Evolutionary conservation across 2,329 filamentous ascomycete genomes (phyloP), one percentile per base, ranked within the genome.

Genomic region (Claviceps sp.): DNA sequence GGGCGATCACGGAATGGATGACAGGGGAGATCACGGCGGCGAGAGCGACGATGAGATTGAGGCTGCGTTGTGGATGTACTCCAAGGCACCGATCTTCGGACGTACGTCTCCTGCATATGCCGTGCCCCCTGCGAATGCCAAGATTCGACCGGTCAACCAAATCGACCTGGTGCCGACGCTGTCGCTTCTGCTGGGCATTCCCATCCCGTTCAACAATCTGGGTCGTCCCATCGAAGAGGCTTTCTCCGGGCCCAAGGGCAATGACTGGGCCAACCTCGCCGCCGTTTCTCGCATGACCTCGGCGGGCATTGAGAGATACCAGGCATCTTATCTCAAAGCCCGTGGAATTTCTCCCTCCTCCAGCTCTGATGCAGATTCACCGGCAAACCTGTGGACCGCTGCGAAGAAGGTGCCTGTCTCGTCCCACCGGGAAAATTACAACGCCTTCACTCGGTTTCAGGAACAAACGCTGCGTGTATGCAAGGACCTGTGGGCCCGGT

Each of bases 1-100:
- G 88, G 93, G 93, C n/a, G 93, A 98, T 64, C 93, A 98, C 63
- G 93, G 93, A 11, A 98, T 98, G 93, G 93, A 98, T 66, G 74
- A 79, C 54, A 97, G 98, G 70, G 93, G 93, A 17, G 93, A 98
- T 58, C 93, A 98, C 63, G 93, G 93, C n/a, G 93, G 93, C 51
- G 93, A 98, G 71, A 96, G 91, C 36, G 88, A 96, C 59, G 89
- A 97, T 57, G 93, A 98, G 66, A 80, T 98, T 6, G 83, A 98
- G 66, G 89, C 93, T 52, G 89, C 93, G 2, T 68, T 98, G 46
- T 98, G 93, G 91, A 95, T 98, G 89, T 98, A 97, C 66, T 95
- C 93, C 1, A 95, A 90, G 66, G 83, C 80, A 59, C 82, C 82
- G 0, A 67, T 87, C 9, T 98, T 98, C 66, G 93, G 93, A 16